phyloP scores from a whole-genome alignment of 1,284 basidiomycete species.

The Pseudozyma hubeiensis region DNA sequence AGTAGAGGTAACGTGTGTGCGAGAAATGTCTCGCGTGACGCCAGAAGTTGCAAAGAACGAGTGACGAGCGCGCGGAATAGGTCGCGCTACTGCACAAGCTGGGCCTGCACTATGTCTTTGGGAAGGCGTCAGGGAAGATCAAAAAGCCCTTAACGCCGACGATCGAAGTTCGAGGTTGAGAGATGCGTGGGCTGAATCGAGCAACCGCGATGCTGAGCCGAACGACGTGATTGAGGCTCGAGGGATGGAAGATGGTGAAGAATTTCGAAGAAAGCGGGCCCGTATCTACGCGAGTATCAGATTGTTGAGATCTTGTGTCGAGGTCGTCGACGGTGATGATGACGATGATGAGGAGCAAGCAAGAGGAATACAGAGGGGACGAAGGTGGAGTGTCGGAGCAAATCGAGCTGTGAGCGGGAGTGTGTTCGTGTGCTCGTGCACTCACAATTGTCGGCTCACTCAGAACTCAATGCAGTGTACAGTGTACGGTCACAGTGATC shows the following conservation, averaged over 20 bases:
- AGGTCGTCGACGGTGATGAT: neutral
- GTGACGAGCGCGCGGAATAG: no score
- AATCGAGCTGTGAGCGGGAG: neutral
- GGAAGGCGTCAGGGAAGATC: no score
- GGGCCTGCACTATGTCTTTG: no score
- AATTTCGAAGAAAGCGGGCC: neutral
- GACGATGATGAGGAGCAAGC: neutral
- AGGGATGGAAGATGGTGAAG: neutral
- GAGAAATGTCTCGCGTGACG: no score
- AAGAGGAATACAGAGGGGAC: neutral
- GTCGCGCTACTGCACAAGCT: no score
- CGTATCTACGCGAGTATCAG: no score
- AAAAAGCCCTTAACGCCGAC: neutral
- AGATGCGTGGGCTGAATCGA: conserved; percentile 9
- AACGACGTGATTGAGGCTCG: neutral
- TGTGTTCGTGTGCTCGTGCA: conserved; percentile 10
- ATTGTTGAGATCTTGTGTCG: no score
- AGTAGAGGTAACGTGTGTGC: no score
- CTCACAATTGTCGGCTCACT: no score
- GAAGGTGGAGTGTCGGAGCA: conserved; percentile 1
- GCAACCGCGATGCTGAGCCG: conserved; percentile 1
- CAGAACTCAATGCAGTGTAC: neutral
- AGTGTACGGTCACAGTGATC: conserved; percentile 1
- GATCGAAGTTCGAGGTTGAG: conserved; percentile 16
- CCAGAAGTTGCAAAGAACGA: no score